Percentiles rank a stretch among this genome's conserved stretches.
phyloP scores from a whole-genome alignment of 768 basidiomycete genomes.

The Tricholoma bakamatsutake region DNA sequence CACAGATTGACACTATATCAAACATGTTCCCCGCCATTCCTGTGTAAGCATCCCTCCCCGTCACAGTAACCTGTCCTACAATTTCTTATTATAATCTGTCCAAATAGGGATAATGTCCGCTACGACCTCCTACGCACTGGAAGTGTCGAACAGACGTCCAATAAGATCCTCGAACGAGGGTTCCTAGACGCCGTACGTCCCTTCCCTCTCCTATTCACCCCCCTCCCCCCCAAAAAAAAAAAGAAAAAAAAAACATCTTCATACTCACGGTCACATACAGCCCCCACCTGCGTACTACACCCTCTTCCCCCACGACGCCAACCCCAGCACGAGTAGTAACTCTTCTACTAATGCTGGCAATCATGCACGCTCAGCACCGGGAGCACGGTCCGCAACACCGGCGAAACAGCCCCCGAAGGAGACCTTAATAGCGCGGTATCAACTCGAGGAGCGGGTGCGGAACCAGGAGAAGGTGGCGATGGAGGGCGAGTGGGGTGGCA shows the following conservation, averaged over 20 bases:
- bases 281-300: slow-evolving; percentile 74
- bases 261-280: slow-evolving; percentile 28
- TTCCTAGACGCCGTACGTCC: slow-evolving; percentile 68
- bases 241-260: slow-evolving; percentile 1
- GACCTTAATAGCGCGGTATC: slow-evolving; percentile 64
- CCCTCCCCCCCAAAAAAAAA: too few species aligned
- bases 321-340: slow-evolving; percentile 3
- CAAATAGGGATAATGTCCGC: slow-evolving; percentile 68
- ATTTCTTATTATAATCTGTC: not conserved
- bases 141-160: slow-evolving; percentile 67
- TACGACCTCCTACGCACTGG: slow-evolving; percentile 81
- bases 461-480: slow-evolving; percentile 22
- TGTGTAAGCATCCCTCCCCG: slow-evolving; percentile 38
- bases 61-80: not conserved
- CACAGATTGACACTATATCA: slow-evolving; percentile 66
- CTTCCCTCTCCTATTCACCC: too few species aligned
- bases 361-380: slow-evolving; percentile 7
- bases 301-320: slow-evolving; percentile 52
- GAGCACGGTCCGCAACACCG: slow-evolving; percentile 14
- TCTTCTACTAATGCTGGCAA: not conserved
- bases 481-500: slow-evolving; percentile 49
- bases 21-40: slow-evolving; percentile 85
- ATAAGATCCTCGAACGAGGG: slow-evolving; percentile 78
- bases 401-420: slow-evolving; percentile 30
- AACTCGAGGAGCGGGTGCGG: slow-evolving; percentile 48